Conservation (phyloP, 2,329 filamentous ascomycete species). For the Talaromyces sp. region DNA sequence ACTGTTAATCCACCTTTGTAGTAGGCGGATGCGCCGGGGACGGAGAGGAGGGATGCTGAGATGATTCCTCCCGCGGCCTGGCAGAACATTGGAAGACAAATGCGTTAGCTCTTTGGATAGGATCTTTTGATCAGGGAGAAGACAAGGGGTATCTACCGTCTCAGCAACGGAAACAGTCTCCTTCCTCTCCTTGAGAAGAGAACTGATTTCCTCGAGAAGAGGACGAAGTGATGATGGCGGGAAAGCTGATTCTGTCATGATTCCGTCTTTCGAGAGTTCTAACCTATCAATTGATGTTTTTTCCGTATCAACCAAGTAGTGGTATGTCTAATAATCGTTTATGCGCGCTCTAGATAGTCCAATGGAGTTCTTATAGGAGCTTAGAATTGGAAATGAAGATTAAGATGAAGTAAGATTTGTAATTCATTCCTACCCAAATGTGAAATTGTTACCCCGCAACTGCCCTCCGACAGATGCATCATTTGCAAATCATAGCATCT, state of each 20-base stretch:
- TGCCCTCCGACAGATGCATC: too few relatives aligned
- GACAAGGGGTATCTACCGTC: constrained; percentile 43
- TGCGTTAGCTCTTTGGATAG: neutral
- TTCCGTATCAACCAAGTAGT: neutral
- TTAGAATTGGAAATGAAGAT: too few relatives aligned
- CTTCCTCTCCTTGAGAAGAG: constrained; percentile 52
- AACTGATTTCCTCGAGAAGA: constrained; percentile 49
- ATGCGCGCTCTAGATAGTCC: too few relatives aligned
- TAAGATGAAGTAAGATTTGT: too few relatives aligned
- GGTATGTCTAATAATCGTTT: too few relatives aligned
- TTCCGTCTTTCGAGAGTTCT: neutral
- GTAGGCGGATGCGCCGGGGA: constrained; percentile 55
- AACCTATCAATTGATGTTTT: neutral
- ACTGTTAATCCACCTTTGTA: constrained; percentile 62
- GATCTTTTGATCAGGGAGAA: neutral
- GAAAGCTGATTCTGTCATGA: constrained; percentile 25
- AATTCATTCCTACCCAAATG: too few relatives aligned
- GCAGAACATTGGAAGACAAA: neutral
- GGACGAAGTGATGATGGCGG: constrained; percentile 37
- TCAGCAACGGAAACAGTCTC: constrained; percentile 61
- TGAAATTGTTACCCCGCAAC: too few relatives aligned
- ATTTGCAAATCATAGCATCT: too few relatives aligned
- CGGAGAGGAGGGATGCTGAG: constrained; percentile 56
- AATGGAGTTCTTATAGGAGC: too few relatives aligned
- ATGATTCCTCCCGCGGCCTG: constrained; percentile 62